phyloP scores from a whole-genome alignment of 2,329 filamentous ascomycete genomes.

The Talaromyces sp. region DNA sequence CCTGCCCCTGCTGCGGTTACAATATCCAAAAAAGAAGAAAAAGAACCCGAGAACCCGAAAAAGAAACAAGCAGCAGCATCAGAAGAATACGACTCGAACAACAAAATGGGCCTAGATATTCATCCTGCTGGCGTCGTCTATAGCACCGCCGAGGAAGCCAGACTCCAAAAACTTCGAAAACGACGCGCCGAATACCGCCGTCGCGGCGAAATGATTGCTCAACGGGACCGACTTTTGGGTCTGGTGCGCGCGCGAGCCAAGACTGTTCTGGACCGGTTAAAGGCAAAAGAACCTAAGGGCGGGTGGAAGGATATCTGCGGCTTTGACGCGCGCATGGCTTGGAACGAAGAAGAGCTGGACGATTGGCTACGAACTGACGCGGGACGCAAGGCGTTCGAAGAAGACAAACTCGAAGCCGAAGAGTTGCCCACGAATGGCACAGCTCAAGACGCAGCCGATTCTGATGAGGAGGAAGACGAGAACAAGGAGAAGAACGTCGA shows the following conservation, averaged over 20 bases:
- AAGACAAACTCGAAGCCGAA: constrained; percentile 26
- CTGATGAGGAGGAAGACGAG: constrained; percentile 19
- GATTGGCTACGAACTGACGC: constrained; percentile 38
- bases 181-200: constrained; percentile 28
- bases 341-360: constrained; percentile 45
- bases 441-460: constrained; percentile 17
- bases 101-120: constrained; percentile 25
- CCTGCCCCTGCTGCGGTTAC: constrained; percentile 6
- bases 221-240: constrained; percentile 37
- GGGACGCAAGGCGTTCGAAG: constrained; percentile 34
- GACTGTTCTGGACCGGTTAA: constrained; percentile 38
- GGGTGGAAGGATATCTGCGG: constrained; percentile 46
- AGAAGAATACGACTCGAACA: constrained; percentile 10
- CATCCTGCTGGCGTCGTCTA: constrained; percentile 26
- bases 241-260: constrained; percentile 39
- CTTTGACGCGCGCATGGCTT: constrained; percentile 42
- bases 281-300: constrained; percentile 39
- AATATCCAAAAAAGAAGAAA: not conserved
- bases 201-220: constrained; percentile 35
- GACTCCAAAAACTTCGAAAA: constrained; percentile 32
- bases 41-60: not conserved
- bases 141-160: constrained; percentile 32
- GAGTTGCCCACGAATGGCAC: not conserved
- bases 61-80: not conserved
- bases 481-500: constrained; percentile 5